Evolutionary conservation across 331 rosid genomes (phyloP), one percentile per base, ranked within the genome.

Genomic region (Stylosanthes scabra): DNA sequence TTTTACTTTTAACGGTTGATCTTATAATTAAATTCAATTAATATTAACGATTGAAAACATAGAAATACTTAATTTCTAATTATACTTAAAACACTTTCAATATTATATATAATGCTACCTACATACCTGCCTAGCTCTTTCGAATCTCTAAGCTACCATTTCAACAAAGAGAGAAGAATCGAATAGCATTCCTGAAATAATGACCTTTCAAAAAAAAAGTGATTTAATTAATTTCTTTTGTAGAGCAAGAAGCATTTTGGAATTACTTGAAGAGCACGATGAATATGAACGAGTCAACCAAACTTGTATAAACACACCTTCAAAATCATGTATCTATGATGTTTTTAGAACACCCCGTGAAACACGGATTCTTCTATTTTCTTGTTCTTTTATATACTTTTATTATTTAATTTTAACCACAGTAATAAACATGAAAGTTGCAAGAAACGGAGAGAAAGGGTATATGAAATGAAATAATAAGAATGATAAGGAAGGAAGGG

Each of bases 231-330:
- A 10, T 50, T 55, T 67, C 20, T 73, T 65, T 76, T 52, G 59
- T 7, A 58, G 60, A 74, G 70, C 54, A 44, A 66, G 45, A 44
- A 66, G 45, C 67, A 68, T 11, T 75, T 77, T 68, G 87, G 87
- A 76, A 80, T 83, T 57, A 68, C 87, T 76, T 83, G 63, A 76
- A 76, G 15, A 72, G 13, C 84, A 83, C 82, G 80, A 80, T 58
- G 80, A 72, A 16, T 67, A n/a, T 52, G 67, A 65, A 50, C 63
- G 77, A 76, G 63, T 75, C 82, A 68, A 68, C 74, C 62, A 75
- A 83, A 76, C 68, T 68, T 72, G 77, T 66, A 9, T 47, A 79
- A 60, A 31, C 37, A 31, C 16, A 71, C 54, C 75, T 69, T 50
- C 34, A 74, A 76, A 40, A 10, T 55, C 9, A 64, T 16, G 8